Evolutionary conservation across 192 early-diverging fungal genomes (phyloP), one percentile per base, ranked within the genome.

Genomic region (Paraglomus brasilianum): DNA sequence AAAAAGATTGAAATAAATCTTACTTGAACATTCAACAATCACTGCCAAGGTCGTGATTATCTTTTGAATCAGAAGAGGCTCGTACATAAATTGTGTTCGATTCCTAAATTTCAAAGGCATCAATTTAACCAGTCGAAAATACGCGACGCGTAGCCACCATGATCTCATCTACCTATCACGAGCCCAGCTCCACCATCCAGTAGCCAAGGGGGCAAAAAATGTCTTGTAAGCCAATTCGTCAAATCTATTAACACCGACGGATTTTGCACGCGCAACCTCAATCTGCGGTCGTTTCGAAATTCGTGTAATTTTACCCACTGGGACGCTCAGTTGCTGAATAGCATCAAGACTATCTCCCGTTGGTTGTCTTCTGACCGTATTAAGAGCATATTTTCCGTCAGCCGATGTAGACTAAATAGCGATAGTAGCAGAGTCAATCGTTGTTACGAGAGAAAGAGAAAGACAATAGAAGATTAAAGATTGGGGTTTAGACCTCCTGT

Each of bases 21-120:
- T 46, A 69, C 67, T 48, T n/a, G 67, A 69, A 47, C 67, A 69
- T 39, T 69, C 43, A 21, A 69, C 67, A 38, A 57, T 19, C 5
- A 58, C 8, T 7, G 38, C 55, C 43, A 69, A 57, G 5, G 67
- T 69, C 5, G 51, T 58, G 4, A 69, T 44, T 21, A 50, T 47
- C 47, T 21, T 56, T 46, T 58, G 39, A 13, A 69, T 9, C 44
- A 69, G 43, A 5, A 58, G 30, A 17, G 67, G 43, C 39, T 69
- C 53, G 47, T 69, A 58, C 22, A 69, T 36, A 19, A 69, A 19
- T 9, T 38, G n/a, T 13, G 14, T 9, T 36, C 21, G 44, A 38
- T 39, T 13, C 1, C 55, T 69, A 38, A 55, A 67, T 30, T 43
- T 30, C 8, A 42, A 30, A 30, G 30, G 3, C 3, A 30, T 30